Conservation (phyloP, 257 asterid species). For the Nyctanthes arbortristis region DNA sequence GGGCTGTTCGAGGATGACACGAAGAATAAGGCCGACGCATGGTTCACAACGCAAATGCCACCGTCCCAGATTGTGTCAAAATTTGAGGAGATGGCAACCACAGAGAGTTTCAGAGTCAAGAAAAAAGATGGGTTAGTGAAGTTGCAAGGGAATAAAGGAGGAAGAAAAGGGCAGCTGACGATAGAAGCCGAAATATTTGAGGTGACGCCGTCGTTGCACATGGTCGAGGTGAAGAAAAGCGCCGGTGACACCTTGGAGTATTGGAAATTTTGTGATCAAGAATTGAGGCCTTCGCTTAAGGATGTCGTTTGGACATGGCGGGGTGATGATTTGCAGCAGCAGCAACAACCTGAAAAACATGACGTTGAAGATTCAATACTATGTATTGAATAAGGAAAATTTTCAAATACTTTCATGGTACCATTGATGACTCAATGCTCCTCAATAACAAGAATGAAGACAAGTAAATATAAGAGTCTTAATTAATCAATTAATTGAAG, state of each 20-base stretch:
- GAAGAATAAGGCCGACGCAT: conserved; percentile 32
- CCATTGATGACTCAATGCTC: too few relatives aligned
- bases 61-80: conserved; percentile 58
- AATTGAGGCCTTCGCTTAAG: conserved; percentile 79
- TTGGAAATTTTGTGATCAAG: conserved; percentile 64
- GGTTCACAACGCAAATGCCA: conserved; percentile 65
- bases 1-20: conserved; percentile 60
- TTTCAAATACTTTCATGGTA: too few relatives aligned
- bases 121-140: conserved; percentile 64
- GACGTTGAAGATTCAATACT: neutral
- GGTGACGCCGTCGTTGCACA: conserved; percentile 82
- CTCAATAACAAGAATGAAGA: too few relatives aligned
- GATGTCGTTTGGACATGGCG: conserved; percentile 72
- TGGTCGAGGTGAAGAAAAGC: conserved; percentile 81
- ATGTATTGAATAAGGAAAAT: neutral
- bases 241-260: conserved; percentile 89
- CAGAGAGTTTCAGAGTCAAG: conserved; percentile 61
- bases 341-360: conserved; percentile 10
- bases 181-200: conserved; percentile 89
- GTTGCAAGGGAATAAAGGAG: conserved; percentile 59
- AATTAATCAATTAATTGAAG: neutral
- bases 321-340: conserved; percentile 30
- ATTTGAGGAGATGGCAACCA: conserved; percentile 67
- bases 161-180: conserved; percentile 69
- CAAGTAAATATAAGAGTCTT: too few relatives aligned